A percentile compares a stretch with the other conserved stretches of the same genome.
Conservation (phyloP, 2,329 filamentous ascomycete species). For the Fusarium multiceps region DNA sequence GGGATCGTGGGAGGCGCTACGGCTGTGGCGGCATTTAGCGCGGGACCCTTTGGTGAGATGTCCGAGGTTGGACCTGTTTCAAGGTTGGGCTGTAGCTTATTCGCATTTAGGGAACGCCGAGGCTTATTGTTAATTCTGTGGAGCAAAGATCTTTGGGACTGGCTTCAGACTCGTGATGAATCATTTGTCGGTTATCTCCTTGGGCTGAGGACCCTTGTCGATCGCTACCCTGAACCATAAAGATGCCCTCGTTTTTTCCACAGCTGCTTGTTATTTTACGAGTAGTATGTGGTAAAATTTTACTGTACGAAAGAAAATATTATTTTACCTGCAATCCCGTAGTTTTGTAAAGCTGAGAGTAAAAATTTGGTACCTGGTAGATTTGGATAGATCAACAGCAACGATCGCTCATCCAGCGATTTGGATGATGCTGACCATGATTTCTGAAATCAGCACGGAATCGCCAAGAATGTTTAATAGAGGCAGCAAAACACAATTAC, state of each 20-base stretch:
- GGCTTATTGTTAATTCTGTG: background rate
- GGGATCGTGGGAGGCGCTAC: background rate
- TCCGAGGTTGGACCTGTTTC: background rate
- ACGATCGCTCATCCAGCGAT: too few species aligned
- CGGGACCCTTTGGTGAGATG: background rate
- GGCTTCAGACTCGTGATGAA: background rate
- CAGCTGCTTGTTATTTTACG: background rate
- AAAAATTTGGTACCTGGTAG: too few species aligned
- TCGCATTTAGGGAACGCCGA: background rate
- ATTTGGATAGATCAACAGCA: too few species aligned
- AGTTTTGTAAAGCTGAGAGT: too few species aligned
- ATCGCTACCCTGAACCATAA: background rate
- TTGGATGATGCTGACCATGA: too few species aligned
- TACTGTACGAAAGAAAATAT: too few species aligned
- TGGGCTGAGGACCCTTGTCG: background rate
- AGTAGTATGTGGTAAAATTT: rapidly evolving
- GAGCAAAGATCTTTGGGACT: background rate
- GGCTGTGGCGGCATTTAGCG: background rate
- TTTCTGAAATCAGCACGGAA: too few species aligned
- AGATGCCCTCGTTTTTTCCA: background rate
- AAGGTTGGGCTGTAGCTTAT: background rate
- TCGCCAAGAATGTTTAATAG: too few species aligned
- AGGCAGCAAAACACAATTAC: too few species aligned
- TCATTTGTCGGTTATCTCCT: background rate
- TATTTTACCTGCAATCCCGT: too few species aligned